Evolutionary conservation across 1,284 basidiomycete genomes (phyloP).

Genomic region (Heterobasidion parviporum): DNA sequence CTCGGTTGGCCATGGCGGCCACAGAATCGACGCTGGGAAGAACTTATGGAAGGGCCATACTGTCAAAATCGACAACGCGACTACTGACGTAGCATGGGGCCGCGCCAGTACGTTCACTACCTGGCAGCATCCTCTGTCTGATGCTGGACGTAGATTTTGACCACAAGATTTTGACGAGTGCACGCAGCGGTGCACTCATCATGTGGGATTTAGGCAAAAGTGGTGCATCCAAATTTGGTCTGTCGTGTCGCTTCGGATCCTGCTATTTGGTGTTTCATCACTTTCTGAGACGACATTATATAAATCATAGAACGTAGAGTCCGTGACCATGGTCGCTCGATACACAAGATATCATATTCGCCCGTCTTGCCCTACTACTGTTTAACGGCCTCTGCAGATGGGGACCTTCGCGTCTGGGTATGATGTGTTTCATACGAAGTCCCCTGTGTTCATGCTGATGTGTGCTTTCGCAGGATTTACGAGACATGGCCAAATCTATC

Average conservation of each 20-base stretch:
- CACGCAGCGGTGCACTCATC: constrained; percentile 76
- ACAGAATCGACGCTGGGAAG: constrained; percentile 55
- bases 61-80: constrained; percentile 66
- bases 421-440: constrained; percentile 11
- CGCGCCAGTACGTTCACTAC: constrained; percentile 49
- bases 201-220: constrained; percentile 77
- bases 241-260: constrained; percentile 11
- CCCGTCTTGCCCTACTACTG: constrained; percentile 59
- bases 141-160: constrained; percentile 45
- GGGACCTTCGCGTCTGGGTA: constrained; percentile 79
- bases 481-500: constrained; percentile 60
- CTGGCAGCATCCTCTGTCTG: neutral
- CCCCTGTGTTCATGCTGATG: neutral
- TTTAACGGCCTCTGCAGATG: constrained; percentile 78
- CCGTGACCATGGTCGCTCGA: constrained; percentile 70
- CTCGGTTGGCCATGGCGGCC: constrained; percentile 46
- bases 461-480: constrained; percentile 50
- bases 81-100: constrained; percentile 79
- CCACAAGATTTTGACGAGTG: constrained; percentile 78
- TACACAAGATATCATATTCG: constrained; percentile 65
- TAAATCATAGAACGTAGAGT: constrained; percentile 51
- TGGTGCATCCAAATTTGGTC: constrained; percentile 66
- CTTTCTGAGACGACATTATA: constrained; percentile 7
- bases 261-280: neutral
- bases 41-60: constrained; percentile 71